Evolutionary conservation across 2,329 filamentous ascomycete species (phyloP), one percentile per base, ranked within the genome.

Genomic region (Fusarium lateritium): DNA sequence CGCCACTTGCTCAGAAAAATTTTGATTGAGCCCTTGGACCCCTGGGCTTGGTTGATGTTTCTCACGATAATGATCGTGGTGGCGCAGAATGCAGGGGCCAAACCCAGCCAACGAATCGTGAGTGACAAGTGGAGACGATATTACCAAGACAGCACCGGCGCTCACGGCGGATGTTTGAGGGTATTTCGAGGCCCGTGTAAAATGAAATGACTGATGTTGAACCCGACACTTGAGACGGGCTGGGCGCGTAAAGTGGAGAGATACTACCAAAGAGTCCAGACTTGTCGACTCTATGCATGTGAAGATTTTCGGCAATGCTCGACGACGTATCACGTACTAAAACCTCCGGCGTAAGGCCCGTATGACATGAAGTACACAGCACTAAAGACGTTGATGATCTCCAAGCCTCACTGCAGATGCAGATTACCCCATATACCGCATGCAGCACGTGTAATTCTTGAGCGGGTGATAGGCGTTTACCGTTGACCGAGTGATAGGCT

Each of bases 81-180:
- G 21, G 42, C n/a, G 34, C 36, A 45, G 59, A 62, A 31, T 62
- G 33, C 49, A 63, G 58, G 60, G 34, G 34, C 6, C 13, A 11
- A 33, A 42, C n/a, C 28, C 36, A 17, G n/a, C 45, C 45, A 17
- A 42, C 54, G 45, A 56, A 56, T 56, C 8, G 13, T 15, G 9
- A 31, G 28, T 31, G 10, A 31, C 28, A 13, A 5, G 28, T 31
- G 28, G 28, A 13, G 28, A 31, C 28, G 10, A 11, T 31, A 31
- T 31, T 31, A 31, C 28, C 28, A 31, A 31, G 26, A 28, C 26
- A 28, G 26, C 26, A 28, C 45, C 31, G 61, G 66, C 62, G 62
- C 52, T 56, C 43, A 58, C 59, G 59, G 62, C 62, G 59, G 62
- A 43, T 61, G 45, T 56, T 64, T 57, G 45, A 56, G 53, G 53